Percentiles rank a stretch among this genome's conserved stretches.
Evolutionary conservation across 306 rosid species (phyloP).

Genomic region (Prunus davidiana): DNA sequence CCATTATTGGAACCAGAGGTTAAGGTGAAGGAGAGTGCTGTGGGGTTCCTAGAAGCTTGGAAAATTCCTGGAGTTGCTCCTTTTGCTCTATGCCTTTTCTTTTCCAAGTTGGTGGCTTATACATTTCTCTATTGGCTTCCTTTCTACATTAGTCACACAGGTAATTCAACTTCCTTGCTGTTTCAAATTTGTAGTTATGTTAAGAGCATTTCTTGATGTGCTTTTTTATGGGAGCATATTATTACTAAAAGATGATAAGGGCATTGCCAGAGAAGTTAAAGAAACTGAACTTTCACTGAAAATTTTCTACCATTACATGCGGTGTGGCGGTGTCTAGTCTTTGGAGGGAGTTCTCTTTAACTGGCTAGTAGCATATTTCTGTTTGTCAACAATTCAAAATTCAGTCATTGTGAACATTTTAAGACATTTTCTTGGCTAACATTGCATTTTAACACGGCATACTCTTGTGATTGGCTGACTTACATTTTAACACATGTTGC

Average conservation of each 20-base stretch:
- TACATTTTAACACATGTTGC: conserved; percentile 28
- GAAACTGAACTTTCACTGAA: background rate
- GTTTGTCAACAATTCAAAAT: too few relatives aligned
- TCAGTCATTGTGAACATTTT: too few relatives aligned
- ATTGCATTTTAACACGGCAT: too few relatives aligned
- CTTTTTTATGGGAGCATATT: too few relatives aligned
- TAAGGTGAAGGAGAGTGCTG: conserved; percentile 43
- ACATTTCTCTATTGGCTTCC: conserved; percentile 99
- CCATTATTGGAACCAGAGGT: conserved; percentile 49
- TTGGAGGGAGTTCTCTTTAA: too few relatives aligned
- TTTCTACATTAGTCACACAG: conserved; percentile 89
- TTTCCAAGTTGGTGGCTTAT: conserved; percentile 96
- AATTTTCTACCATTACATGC: background rate
- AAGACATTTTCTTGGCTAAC: too few relatives aligned
- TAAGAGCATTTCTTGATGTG: background rate
- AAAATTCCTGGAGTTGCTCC: conserved; percentile 98
- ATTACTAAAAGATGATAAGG: too few relatives aligned
- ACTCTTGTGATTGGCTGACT: conserved; percentile 5
- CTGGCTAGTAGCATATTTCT: too few relatives aligned
- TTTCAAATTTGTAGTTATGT: background rate
- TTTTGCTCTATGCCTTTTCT: conserved; percentile 90
- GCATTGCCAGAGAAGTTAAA: too few relatives aligned
- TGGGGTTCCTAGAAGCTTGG: conserved; percentile 97
- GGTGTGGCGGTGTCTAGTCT: too few relatives aligned
- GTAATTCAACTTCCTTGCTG: conserved; percentile 31